phyloP scores from a whole-genome alignment of 2,329 filamentous ascomycete genomes.

The Aspergillus udagawae region DNA sequence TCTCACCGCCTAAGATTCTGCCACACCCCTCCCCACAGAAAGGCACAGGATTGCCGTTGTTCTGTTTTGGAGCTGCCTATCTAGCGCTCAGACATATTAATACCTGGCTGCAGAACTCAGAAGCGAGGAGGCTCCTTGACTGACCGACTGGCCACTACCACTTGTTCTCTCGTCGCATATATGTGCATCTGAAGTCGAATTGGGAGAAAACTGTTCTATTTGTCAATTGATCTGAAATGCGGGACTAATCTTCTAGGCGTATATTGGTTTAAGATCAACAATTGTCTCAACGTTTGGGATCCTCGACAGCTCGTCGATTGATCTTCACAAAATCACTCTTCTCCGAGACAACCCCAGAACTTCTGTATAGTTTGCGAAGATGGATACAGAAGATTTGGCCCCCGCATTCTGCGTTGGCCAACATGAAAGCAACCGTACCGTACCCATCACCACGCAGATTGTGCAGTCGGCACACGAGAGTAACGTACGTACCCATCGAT shows the following conservation, averaged over 20 bases:
- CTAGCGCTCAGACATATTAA: neutral
- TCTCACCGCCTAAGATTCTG: slow-evolving; percentile 8
- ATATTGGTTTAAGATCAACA: neutral
- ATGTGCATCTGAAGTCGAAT: neutral
- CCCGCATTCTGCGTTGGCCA: slow-evolving; percentile 59
- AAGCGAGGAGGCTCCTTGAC: neutral
- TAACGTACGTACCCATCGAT: slow-evolving; percentile 40
- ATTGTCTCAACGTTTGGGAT: neutral
- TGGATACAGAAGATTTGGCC: slow-evolving; percentile 35
- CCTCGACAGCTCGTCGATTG: neutral
- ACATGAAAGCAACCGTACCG: slow-evolving; percentile 53
- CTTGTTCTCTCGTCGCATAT: neutral
- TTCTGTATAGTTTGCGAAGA: slow-evolving; percentile 15
- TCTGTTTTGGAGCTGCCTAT: neutral
- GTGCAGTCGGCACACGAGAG: slow-evolving; percentile 55
- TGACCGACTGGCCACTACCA: neutral
- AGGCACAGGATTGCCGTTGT: slow-evolving; percentile 11
- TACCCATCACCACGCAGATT: slow-evolving; percentile 47
- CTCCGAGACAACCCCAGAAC: slow-evolving; percentile 2
- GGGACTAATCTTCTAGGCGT: slow-evolving; percentile 8
- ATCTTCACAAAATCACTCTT: neutral
- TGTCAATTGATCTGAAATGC: slow-evolving; percentile 6
- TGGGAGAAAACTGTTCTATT: neutral
- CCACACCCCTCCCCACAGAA: slow-evolving; percentile 29
- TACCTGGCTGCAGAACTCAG: neutral